phyloP scores from a whole-genome alignment of 495 filamentous ascomycete species.

The Trichoderma orchidacearum region DNA sequence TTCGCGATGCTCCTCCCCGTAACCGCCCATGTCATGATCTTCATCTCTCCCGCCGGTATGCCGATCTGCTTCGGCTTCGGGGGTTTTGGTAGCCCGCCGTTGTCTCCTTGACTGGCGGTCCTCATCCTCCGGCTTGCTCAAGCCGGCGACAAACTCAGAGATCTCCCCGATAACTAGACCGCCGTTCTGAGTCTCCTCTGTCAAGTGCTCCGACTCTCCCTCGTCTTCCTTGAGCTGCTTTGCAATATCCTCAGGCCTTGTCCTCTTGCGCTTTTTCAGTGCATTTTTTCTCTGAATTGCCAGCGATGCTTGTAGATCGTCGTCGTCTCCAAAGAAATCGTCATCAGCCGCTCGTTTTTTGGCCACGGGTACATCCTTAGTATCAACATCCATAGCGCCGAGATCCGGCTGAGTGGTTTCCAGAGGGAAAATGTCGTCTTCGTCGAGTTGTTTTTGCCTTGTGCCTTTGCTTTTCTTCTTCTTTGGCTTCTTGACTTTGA shows the following conservation, averaged over 20 bases:
- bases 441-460: conserved; percentile 51
- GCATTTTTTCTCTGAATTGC: conserved; percentile 67
- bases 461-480: conserved; percentile 74
- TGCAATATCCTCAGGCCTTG: conserved; percentile 73
- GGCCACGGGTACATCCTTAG: conserved; percentile 22
- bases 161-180: conserved; percentile 90
- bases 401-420: conserved; percentile 24
- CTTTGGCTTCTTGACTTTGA: conserved; percentile 87
- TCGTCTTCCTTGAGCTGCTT: conserved; percentile 68
- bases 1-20: conserved; percentile 3
- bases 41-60: conserved; percentile 8
- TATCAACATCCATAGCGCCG: conserved; percentile 68
- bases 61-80: conserved; percentile 36
- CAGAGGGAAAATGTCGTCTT: conserved; percentile 57
- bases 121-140: conserved; percentile 56
- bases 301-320: conserved; percentile 78
- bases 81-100: conserved; percentile 22
- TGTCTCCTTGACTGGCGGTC: conserved; percentile 39
- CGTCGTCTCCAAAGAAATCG: conserved; percentile 68
- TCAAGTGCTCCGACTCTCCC: conserved; percentile 48
- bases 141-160: conserved; percentile 79
- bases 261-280: conserved; percentile 80
- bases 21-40: not conserved
- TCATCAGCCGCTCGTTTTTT: conserved; percentile 56
- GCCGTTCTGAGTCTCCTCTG: conserved; percentile 41